Conservation (phyloP, 2,329 filamentous ascomycete species). For the Fusarium sp. region DNA sequence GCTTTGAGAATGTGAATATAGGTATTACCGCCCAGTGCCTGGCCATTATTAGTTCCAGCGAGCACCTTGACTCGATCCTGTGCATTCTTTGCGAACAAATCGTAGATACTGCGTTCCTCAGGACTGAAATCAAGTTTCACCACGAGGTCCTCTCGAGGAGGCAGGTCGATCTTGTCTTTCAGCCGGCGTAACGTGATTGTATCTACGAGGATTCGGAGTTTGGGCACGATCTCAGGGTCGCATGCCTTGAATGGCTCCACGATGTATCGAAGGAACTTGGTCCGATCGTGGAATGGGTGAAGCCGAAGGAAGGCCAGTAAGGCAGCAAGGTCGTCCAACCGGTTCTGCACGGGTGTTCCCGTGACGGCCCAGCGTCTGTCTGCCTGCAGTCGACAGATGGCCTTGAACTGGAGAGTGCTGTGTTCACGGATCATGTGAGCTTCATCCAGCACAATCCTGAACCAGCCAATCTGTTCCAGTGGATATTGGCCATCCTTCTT, state of each 20-base stretch:
- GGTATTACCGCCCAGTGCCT: constrained; percentile 80
- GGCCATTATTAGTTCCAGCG: constrained; percentile 64
- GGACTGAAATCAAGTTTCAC: constrained; percentile 78
- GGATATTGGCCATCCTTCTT: constrained; percentile 69
- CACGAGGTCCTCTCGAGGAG: constrained; percentile 76
- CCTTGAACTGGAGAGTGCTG: constrained; percentile 82
- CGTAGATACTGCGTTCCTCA: constrained; percentile 81
- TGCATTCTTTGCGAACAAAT: constrained; percentile 84
- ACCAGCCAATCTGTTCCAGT: constrained; percentile 85
- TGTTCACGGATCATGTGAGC: constrained; percentile 94
- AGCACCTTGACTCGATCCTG: constrained; percentile 82
- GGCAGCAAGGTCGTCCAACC: constrained; percentile 87
- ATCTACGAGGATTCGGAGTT: constrained; percentile 88
- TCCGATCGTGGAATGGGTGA: constrained; percentile 82
- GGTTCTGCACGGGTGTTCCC: constrained; percentile 94
- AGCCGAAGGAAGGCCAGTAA: constrained; percentile 86
- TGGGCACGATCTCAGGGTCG: constrained; percentile 83
- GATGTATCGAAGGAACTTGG: constrained; percentile 81
- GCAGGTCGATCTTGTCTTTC: constrained; percentile 90
- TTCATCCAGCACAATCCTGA: constrained; percentile 92
- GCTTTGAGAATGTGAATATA: constrained; percentile 94
- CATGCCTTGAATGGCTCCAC: constrained; percentile 87
- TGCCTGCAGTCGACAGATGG: constrained; percentile 81
- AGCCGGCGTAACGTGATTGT: constrained; percentile 92
- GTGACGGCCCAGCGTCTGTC: constrained; percentile 96